Percentiles rank a stretch among this genome's conserved stretches.
Conservation (phyloP, 2,329 filamentous ascomycete genomes). For the Xylariaceae sp. region DNA sequence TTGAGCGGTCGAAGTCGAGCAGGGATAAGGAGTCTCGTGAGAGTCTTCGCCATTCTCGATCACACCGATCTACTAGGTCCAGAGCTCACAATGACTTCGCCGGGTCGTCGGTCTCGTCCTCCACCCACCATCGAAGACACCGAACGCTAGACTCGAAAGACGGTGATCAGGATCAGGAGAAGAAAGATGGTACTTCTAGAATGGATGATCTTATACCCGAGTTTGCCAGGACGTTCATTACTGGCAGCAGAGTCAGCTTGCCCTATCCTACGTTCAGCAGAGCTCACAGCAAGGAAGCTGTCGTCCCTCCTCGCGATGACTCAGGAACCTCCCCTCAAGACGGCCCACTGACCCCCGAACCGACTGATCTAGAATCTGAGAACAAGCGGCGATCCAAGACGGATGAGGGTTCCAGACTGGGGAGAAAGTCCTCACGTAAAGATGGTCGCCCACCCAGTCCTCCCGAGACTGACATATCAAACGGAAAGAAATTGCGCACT, state of each 20-base stretch:
- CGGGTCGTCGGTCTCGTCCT: slow-evolving; percentile 25
- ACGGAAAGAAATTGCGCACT: slow-evolving; percentile 38
- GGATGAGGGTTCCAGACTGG: slow-evolving; percentile 37
- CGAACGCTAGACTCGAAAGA: slow-evolving; percentile 32
- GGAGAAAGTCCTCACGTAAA: slow-evolving; percentile 40
- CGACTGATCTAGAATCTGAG: slow-evolving; percentile 60
- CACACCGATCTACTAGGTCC: slow-evolving; percentile 28
- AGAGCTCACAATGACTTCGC: slow-evolving; percentile 22
- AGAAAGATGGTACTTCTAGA: slow-evolving; percentile 27
- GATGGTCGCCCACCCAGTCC: slow-evolving; percentile 55
- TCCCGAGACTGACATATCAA: slow-evolving; percentile 57
- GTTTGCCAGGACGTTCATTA: slow-evolving; percentile 23
- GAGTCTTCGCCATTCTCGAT: slow-evolving; percentile 26
- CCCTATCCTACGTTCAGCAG: slow-evolving; percentile 47
- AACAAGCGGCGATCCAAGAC: slow-evolving; percentile 46
- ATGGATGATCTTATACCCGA: slow-evolving; percentile 33
- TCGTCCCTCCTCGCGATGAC: slow-evolving; percentile 59
- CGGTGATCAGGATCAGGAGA: slow-evolving; percentile 26
- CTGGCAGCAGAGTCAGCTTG: slow-evolving; percentile 30
- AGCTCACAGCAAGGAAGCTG: slow-evolving; percentile 82
- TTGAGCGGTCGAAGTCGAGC: slow-evolving; percentile 20
- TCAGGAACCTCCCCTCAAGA: slow-evolving; percentile 30
- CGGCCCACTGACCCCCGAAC: slow-evolving; percentile 61
- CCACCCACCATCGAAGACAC: slow-evolving; percentile 28
- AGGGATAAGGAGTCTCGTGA: slow-evolving; percentile 24